Evolutionary conservation across 495 filamentous ascomycete genomes (phyloP), one percentile per base, ranked within the genome.

Genomic region (Penicillium paradoxum): DNA sequence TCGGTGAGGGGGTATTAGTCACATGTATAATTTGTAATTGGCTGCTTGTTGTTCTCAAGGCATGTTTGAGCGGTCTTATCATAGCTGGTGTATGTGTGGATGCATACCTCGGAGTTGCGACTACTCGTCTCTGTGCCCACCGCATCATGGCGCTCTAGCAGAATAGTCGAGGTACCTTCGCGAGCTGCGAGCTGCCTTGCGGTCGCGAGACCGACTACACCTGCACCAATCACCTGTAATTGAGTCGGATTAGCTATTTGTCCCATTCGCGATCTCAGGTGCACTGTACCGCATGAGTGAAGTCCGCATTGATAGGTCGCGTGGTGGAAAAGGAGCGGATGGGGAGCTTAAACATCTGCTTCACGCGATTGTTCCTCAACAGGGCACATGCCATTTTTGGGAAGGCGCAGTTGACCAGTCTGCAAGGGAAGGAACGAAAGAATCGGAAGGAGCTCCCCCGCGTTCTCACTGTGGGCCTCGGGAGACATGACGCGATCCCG

Each of bases 91-190:
- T 27, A 27, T n/a, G 32, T 8, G 40, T n/a, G 36, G 24, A 18
- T 14, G 22, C 43, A 44, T 53, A 84, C 87, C 80, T 97, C 93
- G 56, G 89, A 95, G 70, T 97, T 97, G 55, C 91, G 83, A 61
- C 85, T 89, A 49, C 87, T 92, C 0, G 92, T 98, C 77, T 97
- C 95, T 41, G 83, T 95, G 19, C 95, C 93, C 22, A 89, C 80
- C 33, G 74, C 76, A 30, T 76, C 68, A 72, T 97, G 89, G 30
- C 84, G 77, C 69, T 98, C 93, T 4, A 97, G 79, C 11, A 98
- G 74, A 11, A 98, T 73, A 0, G 90, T 95, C 22, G 74, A 80
- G 4, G 80, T 81, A 15, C 80, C 76, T 47, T 81, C 78, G 58
- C 76, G 73, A 14, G 65, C 73, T 46, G 93, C 87, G 22, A 98